Percentiles rank a stretch among this genome's conserved stretches.
These are phyloP conservation scores for Dactylellina haptotyla DNA, from an alignment of 2,329 filamentous ascomycete genomes.

Conservation along the genomic window DNA sequence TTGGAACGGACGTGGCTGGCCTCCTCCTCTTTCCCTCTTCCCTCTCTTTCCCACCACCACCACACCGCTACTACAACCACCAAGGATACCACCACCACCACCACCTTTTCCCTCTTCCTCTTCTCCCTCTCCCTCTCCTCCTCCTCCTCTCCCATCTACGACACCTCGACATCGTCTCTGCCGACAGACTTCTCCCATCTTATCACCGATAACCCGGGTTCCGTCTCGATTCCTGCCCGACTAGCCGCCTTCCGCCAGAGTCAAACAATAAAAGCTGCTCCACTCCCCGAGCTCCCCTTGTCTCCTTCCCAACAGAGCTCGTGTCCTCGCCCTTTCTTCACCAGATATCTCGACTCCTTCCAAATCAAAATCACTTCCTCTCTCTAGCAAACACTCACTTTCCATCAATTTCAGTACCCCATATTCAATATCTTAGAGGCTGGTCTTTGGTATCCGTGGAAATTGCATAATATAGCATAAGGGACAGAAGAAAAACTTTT, in stretches of 20 bases:
- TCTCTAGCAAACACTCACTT: not conserved
- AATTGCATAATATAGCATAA: too few relatives aligned
- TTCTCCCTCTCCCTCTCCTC: slow-evolving; percentile 1
- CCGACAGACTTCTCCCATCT: slow-evolving; percentile 4
- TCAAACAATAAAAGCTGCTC: too few relatives aligned
- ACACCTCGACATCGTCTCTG: not conserved
- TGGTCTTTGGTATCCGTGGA: too few relatives aligned
- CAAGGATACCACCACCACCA: slow-evolving; percentile 11
- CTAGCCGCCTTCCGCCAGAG: slow-evolving; percentile 13
- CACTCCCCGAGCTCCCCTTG: not conserved
- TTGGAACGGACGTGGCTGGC: too few relatives aligned
- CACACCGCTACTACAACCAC: slow-evolving; percentile 3
- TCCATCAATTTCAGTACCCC: not conserved
- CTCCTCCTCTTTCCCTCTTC: not conserved
- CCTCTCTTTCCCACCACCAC: not conserved
- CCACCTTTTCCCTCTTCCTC: slow-evolving; percentile 1
- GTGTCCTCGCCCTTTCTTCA: not conserved
- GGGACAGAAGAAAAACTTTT: too few relatives aligned
- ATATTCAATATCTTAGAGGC: not conserved
- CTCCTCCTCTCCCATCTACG: not conserved
- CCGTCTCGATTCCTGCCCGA: slow-evolving; percentile 40
- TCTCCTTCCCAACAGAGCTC: slow-evolving; percentile 2
- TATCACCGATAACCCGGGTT: too few relatives aligned
- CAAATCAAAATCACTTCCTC: not conserved
- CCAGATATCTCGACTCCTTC: slow-evolving; percentile 3